Percentiles rank a stretch among this genome's conserved stretches.
These are phyloP conservation scores for Colletotrichum paranaense DNA, from an alignment of 2,329 filamentous ascomycete genomes.

Conservation along the genomic window DNA sequence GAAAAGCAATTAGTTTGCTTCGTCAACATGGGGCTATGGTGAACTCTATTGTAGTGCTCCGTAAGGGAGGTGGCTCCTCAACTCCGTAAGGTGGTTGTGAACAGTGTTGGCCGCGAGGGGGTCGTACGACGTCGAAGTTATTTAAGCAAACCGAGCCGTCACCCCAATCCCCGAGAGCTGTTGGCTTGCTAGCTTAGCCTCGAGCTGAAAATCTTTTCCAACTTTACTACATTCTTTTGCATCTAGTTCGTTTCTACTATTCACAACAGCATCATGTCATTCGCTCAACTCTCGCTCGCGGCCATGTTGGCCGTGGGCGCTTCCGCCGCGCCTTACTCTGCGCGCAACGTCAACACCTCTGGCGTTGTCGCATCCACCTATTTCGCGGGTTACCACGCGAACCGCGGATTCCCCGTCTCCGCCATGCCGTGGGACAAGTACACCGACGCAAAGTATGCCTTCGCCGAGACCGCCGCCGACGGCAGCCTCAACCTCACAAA, in stretches of 20 bases:
- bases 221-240: conserved; percentile 20
- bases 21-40: conserved; percentile 31
- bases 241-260: neutral
- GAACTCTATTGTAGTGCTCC: conserved; percentile 22
- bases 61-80: neutral
- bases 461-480: conserved; percentile 24
- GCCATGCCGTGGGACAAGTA: conserved; percentile 33
- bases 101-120: neutral
- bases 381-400: conserved; percentile 30
- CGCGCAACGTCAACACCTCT: neutral
- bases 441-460: conserved; percentile 31
- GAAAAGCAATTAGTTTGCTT: conserved; percentile 32
- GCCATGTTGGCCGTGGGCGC: conserved; percentile 27
- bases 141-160: neutral
- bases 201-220: neutral
- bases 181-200: neutral
- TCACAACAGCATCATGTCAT: conserved; percentile 3
- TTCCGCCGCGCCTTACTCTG: conserved; percentile 8
- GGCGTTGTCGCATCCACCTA: conserved; percentile 26
- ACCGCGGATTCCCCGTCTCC: conserved; percentile 16
- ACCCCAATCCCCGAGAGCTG: neutral
- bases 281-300: conserved; percentile 22
- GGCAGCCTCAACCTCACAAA: conserved; percentile 24
- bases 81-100: neutral
- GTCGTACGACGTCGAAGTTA: neutral